Evolutionary conservation across 768 basidiomycete genomes (phyloP), one percentile per base, ranked within the genome.

Genomic region (Mycena indigotica): DNA sequence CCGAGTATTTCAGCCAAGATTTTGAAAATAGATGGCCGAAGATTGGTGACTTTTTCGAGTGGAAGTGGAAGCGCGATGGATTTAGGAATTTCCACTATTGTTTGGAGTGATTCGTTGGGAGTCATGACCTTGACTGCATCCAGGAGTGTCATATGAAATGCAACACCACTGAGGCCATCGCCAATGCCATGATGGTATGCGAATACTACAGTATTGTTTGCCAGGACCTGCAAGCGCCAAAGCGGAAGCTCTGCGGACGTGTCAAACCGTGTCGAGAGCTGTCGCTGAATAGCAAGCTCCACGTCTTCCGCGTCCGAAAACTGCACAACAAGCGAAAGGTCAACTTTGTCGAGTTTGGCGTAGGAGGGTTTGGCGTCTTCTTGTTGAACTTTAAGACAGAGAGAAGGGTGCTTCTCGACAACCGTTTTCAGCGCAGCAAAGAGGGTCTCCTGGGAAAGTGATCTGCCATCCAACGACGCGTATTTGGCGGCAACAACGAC

Each of bases 131-230:
- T n/a, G n/a, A n/a, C n/a, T 0, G 71, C 72, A 2, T 48, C 24
- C 12, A 67, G 57, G 4, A 75, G 66, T 16, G 52, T 17, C 30
- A 51, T 56, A 40, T 72, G 74, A 39, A 74, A 68, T 2, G 67
- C 69, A 2, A 65, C 19, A 2, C 65, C 66, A 45, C 72, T 73
- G 54, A 69, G 61, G 1, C 74, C 74, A 52, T 74, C 74, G 3
- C 60, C 68, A 48, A 74, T 62, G 25, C 56, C 57, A 52, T 75
- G 73, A 24, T 72, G 69, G 19, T 58, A 69, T 2, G 62, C 66
- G 50, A 71, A 73, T 1, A 69, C 21, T 16, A 73, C 65, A 0
- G 58, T 70, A 12, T 63, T 58, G 28, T 67, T 71, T 0, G 41
- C 45, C 2, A 70, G 57, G 13, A 75, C 69, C 10, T 55, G 29